Conservation (phyloP, 2,329 filamentous ascomycete genomes). For the Alternaria angustiovoidea region DNA sequence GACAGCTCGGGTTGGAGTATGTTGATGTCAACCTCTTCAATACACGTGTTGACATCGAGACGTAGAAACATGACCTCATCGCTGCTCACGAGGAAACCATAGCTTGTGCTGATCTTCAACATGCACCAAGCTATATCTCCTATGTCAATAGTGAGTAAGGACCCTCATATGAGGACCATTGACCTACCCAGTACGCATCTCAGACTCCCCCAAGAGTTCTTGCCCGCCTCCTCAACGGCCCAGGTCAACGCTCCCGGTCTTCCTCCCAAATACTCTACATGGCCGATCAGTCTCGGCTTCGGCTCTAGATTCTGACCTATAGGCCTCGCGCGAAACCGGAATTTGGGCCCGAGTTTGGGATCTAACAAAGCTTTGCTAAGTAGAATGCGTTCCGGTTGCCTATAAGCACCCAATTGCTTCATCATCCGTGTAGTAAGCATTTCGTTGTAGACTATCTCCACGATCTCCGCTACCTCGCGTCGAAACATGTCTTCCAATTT, state of each 20-base stretch:
- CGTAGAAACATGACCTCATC: slow-evolving; percentile 31
- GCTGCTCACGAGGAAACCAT: slow-evolving; percentile 28
- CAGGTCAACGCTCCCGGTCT: slow-evolving; percentile 19
- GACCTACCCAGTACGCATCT: slow-evolving; percentile 28
- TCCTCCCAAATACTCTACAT: slow-evolving; percentile 32
- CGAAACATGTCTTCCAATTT: slow-evolving; percentile 16
- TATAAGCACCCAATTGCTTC: not conserved
- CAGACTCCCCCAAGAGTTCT: slow-evolving; percentile 27
- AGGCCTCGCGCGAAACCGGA: slow-evolving; percentile 16
- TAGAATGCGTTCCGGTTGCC: slow-evolving; percentile 1
- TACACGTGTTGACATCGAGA: slow-evolving; percentile 8
- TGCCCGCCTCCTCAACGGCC: slow-evolving; percentile 14
- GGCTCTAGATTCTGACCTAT: not conserved
- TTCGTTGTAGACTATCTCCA: slow-evolving; percentile 8
- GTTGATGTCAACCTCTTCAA: slow-evolving; percentile 5
- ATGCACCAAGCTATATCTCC: slow-evolving; percentile 31
- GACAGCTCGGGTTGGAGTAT: not conserved
- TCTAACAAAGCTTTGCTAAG: slow-evolving; percentile 7
- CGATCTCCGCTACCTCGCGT: slow-evolving; percentile 14
- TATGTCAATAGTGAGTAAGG: slow-evolving; percentile 5
- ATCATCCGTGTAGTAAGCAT: slow-evolving; percentile 9
- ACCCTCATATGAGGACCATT: not conserved
- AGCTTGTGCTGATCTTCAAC: slow-evolving; percentile 24
- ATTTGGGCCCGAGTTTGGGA: slow-evolving; percentile 17
- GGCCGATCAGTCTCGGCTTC: slow-evolving; percentile 22